These are phyloP conservation scores for Candida tetrigidarum DNA, from an alignment of 1,139 yeast species.

Conservation along the genomic window DNA sequence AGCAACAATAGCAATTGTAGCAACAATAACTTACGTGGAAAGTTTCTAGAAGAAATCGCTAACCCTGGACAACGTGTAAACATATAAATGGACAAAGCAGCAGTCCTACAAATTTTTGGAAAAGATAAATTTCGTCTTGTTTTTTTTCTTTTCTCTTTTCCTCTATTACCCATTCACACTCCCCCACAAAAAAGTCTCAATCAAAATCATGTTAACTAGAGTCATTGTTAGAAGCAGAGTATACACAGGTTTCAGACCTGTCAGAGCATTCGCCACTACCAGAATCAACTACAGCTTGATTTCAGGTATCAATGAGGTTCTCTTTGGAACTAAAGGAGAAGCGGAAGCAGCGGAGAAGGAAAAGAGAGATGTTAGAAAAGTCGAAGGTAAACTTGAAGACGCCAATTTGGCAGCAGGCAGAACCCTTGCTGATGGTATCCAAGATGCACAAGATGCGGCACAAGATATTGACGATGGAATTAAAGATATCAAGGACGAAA, in stretches of 20 bases:
- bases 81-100: not conserved
- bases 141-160: not conserved
- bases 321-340: slow-evolving; percentile 15
- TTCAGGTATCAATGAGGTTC: slow-evolving; percentile 2
- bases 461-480: not conserved
- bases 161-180: not conserved
- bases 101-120: not conserved
- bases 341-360: slow-evolving; percentile 1
- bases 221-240: not conserved
- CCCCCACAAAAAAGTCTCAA: not conserved
- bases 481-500: slow-evolving; percentile 5
- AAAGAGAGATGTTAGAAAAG: not conserved
- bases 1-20: not conserved
- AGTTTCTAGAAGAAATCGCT: not conserved
- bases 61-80: not conserved
- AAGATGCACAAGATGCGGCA: slow-evolving; percentile 12
- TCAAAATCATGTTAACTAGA: slow-evolving; percentile 3
- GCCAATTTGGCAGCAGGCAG: slow-evolving; percentile 3
- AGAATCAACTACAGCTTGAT: not conserved
- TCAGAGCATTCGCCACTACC: slow-evolving; percentile 1
- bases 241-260: not conserved
- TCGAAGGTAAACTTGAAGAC: slow-evolving; percentile 9
- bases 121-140: not conserved
- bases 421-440: slow-evolving; percentile 9
- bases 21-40: not conserved